Evolutionary conservation across 306 rosid species (phyloP), one percentile per base, ranked within the genome.

Genomic region (Cucurbita maxima): DNA sequence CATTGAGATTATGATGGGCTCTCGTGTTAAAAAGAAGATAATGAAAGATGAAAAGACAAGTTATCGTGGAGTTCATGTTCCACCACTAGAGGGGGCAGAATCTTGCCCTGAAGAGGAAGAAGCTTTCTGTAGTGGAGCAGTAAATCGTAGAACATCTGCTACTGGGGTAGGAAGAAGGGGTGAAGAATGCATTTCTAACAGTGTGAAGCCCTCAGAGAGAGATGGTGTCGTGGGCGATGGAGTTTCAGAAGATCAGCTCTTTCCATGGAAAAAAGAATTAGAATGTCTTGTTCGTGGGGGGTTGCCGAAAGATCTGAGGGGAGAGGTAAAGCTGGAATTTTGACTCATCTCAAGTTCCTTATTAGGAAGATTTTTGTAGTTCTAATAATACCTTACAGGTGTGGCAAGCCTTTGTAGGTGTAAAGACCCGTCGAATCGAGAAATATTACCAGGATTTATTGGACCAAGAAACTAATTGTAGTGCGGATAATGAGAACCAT

Each of bases 331-430:
- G 76, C 77, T 30, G 48, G 51, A 77, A 71, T 50, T 75, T 78
- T 70, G 75, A 72, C 55, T 79, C 41, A 77, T 79, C 71, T 30
- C 56, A 61, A 79, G 30, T 64, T 81, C 74, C 78, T 81, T 83
- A 51, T 41, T 68, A 72, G 77, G 73, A 77, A 56, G 51, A 73
- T 69, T 76, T 79, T 71, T 58, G 48, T 81, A 76, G 76, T 47
- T 82, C 80, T 70, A 82, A 81, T 83, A 58, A 82, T 85, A 25
- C 79, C 82, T 91, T 82, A 80, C 89, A 94, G 99, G 88, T 91
- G 74, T 94, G 99, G 99, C 99, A 94, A 86, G 97, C 96, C 78
- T 91, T 94, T 83, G 87, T 84, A 79, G 96, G 97, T 80, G 99
- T 91, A 82, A 94, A 88, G 79, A 68, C 85, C 53, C 90, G 95